Evolutionary conservation across 2,329 filamentous ascomycete species (phyloP).

Genomic region (Tetracladium maxilliforme): DNA sequence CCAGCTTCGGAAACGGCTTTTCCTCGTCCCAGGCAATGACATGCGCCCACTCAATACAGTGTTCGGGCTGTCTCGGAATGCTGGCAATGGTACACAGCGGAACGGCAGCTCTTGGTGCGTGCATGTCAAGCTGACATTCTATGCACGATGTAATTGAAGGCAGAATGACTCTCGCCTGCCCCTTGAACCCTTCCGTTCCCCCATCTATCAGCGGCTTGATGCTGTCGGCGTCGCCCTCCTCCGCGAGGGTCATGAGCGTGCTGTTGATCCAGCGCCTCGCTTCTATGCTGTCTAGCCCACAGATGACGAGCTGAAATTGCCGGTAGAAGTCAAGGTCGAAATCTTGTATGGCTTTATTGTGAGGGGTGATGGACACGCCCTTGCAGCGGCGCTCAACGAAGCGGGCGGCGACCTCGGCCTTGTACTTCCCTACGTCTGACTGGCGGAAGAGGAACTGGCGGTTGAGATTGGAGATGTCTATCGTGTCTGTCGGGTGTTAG

Average conservation of each 20-base stretch:
- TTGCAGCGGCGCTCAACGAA: slow-evolving; percentile 86
- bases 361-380: slow-evolving; percentile 83
- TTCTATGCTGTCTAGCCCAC: slow-evolving; percentile 92
- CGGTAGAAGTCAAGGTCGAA: slow-evolving; percentile 94
- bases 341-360: slow-evolving; percentile 92
- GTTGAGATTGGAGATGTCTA: slow-evolving; percentile 96
- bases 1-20: slow-evolving; percentile 69
- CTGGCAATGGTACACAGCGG: slow-evolving; percentile 93
- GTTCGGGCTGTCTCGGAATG: slow-evolving; percentile 91
- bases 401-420: slow-evolving; percentile 81
- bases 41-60: slow-evolving; percentile 98
- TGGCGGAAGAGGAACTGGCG: slow-evolving; percentile 93
- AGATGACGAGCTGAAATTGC: slow-evolving; percentile 89
- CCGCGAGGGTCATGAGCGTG: slow-evolving; percentile 80
- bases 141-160: slow-evolving; percentile 92
- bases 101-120: slow-evolving; percentile 91
- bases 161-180: slow-evolving; percentile 82
- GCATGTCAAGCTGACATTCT: slow-evolving; percentile 97
- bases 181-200: slow-evolving; percentile 96
- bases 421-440: slow-evolving; percentile 80
- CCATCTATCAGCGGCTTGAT: slow-evolving; percentile 93
- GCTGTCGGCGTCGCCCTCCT: slow-evolving; percentile 66
- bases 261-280: slow-evolving; percentile 98
- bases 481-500: slow-evolving; percentile 53
- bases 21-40: slow-evolving; percentile 93